phyloP scores from a whole-genome alignment of 805 yeast species.

The Ascoidea rubescens region DNA sequence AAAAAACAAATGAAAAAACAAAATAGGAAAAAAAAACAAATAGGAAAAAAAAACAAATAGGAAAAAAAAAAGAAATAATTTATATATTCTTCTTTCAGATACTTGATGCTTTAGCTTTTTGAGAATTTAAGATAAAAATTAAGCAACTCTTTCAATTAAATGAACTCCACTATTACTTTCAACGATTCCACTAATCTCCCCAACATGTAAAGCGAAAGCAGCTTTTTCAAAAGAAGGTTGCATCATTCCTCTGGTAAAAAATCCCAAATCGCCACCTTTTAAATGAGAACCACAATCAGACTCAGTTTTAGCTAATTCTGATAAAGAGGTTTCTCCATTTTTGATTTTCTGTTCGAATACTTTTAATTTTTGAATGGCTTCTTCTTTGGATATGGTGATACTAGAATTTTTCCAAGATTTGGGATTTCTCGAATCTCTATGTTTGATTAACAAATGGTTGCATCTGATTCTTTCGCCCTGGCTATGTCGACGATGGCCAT shows the following conservation, averaged over 20 bases:
- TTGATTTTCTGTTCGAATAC: slow-evolving; percentile 43
- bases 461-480: slow-evolving; percentile 64
- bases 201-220: slow-evolving; percentile 67
- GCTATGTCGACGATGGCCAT: slow-evolving; percentile 12
- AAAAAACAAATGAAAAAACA: not conserved
- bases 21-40: not conserved
- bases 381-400: slow-evolving; percentile 71
- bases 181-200: slow-evolving; percentile 70
- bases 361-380: slow-evolving; percentile 52
- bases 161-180: slow-evolving; percentile 91
- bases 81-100: not conserved
- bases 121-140: slow-evolving; percentile 8
- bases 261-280: slow-evolving; percentile 87
- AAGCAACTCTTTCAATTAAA: slow-evolving; percentile 73
- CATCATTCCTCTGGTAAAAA: slow-evolving; percentile 83
- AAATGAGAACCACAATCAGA: slow-evolving; percentile 82
- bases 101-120: not conserved
- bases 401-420: slow-evolving; percentile 76
- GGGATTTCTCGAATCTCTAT: slow-evolving; percentile 74
- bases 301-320: slow-evolving; percentile 65
- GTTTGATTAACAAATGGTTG: slow-evolving; percentile 74
- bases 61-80: not conserved
- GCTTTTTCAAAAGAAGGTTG: slow-evolving; percentile 90
- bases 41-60: not conserved
- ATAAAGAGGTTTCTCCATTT: slow-evolving; percentile 51